phyloP scores from a whole-genome alignment of 2,329 filamentous ascomycete genomes.

The Colletotrichum simmondsii region DNA sequence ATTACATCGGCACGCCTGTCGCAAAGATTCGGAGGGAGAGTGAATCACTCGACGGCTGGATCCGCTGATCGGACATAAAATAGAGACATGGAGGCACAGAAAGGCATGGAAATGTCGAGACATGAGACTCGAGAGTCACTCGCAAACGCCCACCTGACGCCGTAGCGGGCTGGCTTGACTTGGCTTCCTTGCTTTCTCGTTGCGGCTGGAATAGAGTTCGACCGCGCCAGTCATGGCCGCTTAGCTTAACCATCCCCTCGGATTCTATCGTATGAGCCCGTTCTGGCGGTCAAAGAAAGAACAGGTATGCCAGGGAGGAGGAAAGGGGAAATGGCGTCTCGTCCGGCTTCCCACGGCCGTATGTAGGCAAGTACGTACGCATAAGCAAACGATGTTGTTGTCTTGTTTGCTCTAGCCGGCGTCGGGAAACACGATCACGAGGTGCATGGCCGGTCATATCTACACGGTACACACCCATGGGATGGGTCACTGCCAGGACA shows the following conservation, averaged over 20 bases:
- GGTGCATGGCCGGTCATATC: not conserved
- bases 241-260: conserved; percentile 33
- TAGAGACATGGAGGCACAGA: too few relatives aligned
- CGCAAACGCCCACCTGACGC: not conserved
- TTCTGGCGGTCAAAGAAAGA: conserved; percentile 25
- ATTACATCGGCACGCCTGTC: conserved; percentile 57
- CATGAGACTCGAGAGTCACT: not conserved
- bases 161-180: not conserved
- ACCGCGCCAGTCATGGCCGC: conserved; percentile 13
- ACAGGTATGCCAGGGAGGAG: not conserved
- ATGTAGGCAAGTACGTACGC: not conserved
- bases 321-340: not conserved
- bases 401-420: not conserved
- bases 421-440: not conserved
- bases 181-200: not conserved
- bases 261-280: not conserved
- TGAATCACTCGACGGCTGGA: conserved; percentile 6
- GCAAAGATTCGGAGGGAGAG: conserved; percentile 16
- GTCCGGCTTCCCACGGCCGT: not conserved
- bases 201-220: conserved; percentile 13
- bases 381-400: not conserved
- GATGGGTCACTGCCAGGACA: not conserved
- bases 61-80: not conserved
- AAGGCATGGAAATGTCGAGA: not conserved
- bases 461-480: too few relatives aligned